A percentile compares a stretch with the other conserved stretches of the same genome.
phyloP scores from a whole-genome alignment of 2,329 filamentous ascomycete species.

The Fusarium domesticum region DNA sequence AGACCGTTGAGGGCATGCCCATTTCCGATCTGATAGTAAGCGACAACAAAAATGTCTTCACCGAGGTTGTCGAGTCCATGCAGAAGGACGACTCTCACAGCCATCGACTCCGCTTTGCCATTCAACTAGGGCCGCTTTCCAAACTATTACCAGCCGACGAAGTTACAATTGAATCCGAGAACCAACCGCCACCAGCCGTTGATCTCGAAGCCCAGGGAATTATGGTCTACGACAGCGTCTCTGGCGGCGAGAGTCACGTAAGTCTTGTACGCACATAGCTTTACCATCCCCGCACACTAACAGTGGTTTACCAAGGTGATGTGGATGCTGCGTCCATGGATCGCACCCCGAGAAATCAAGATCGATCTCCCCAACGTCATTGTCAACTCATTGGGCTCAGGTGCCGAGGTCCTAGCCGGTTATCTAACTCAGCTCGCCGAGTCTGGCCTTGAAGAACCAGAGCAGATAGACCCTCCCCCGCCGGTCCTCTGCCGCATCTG shows the following conservation, averaged over 20 bases:
- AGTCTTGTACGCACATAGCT: constrained; percentile 38
- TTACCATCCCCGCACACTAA: constrained; percentile 25
- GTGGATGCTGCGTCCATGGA: constrained; percentile 98
- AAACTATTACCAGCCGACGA: constrained; percentile 53
- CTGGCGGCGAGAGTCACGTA: constrained; percentile 87
- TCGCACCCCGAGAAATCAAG: constrained; percentile 84
- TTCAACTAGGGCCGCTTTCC: constrained; percentile 67
- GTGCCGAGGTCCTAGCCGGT: constrained; percentile 89
- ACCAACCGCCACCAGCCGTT: constrained; percentile 47
- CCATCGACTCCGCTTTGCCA: constrained; percentile 79
- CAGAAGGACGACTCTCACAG: constrained; percentile 90
- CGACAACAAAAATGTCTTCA: constrained; percentile 76
- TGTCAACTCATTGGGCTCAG: constrained; percentile 89
- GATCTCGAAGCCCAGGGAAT: constrained; percentile 95
- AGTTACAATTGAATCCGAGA: constrained; percentile 40
- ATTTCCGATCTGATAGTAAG: constrained; percentile 77
- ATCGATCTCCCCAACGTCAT: constrained; percentile 89
- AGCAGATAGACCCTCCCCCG: constrained; percentile 76
- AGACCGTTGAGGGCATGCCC: constrained; percentile 69
- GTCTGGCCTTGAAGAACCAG: constrained; percentile 70
- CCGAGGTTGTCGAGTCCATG: constrained; percentile 82
- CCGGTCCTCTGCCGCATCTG: constrained; percentile 95
- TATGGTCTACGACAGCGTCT: constrained; percentile 90
- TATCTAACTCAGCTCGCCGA: constrained; percentile 90
- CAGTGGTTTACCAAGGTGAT: constrained; percentile 64